phyloP scores from a whole-genome alignment of 192 early-diverging fungal species.

The Podila minutissima region DNA sequence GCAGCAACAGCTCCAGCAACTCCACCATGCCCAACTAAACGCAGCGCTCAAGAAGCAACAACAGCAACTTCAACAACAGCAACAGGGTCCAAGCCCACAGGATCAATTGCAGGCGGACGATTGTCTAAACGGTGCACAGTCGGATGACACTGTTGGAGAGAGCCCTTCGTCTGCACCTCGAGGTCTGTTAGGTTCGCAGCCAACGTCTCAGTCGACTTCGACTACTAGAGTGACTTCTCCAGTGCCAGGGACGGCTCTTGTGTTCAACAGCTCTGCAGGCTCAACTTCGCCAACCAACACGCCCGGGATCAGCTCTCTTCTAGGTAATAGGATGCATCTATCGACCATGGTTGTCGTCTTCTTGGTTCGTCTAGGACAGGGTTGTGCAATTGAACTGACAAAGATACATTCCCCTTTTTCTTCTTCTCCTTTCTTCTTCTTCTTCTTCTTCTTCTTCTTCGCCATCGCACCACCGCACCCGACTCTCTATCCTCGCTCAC shows the following conservation, averaged over 20 bases:
- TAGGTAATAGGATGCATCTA: too few species aligned
- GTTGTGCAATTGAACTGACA: too few species aligned
- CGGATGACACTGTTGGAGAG: slow-evolving; percentile 26
- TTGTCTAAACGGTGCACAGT: slow-evolving; percentile 25
- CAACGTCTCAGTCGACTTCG: slow-evolving; percentile 37
- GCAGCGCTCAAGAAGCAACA: slow-evolving; percentile 44
- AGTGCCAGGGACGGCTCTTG: slow-evolving; percentile 6
- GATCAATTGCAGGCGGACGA: slow-evolving; percentile 21
- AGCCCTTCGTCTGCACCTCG: neutral
- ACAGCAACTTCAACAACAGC: slow-evolving; percentile 30
- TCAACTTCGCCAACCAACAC: too few species aligned
- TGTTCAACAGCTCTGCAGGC: neutral
- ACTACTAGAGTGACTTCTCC: slow-evolving; percentile 43
- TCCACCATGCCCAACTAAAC: slow-evolving; percentile 45
- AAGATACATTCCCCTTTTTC: too few species aligned
- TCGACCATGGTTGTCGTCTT: too few species aligned
- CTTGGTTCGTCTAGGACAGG: too few species aligned
- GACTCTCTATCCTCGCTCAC: slow-evolving; percentile 2
- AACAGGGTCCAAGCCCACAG: neutral
- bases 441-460: too few species aligned
- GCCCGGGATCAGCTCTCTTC: too few species aligned
- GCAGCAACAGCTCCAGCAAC: slow-evolving; percentile 45
- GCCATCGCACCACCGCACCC: neutral
- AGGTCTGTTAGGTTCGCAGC: slow-evolving; percentile 15
- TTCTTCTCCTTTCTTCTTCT: too few species aligned